These are phyloP conservation scores for Anthoceros angustus DNA, from an alignment of 225 moss, liverwort and hornwort species.

Conservation along the genomic window DNA sequence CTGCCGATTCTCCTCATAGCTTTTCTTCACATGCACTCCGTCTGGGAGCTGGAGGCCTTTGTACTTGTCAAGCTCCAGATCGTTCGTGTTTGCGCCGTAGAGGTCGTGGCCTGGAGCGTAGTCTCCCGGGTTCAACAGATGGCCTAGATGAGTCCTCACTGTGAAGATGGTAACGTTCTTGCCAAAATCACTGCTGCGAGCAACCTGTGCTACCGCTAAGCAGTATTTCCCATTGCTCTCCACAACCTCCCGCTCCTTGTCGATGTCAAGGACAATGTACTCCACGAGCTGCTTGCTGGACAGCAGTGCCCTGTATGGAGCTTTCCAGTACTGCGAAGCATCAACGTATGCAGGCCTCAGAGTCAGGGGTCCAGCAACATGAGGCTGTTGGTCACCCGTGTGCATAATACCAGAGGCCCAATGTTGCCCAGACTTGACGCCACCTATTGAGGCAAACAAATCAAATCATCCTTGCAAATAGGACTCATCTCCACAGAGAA, in stretches of 20 bases:
- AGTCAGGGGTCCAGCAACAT: slow-evolving; percentile 60
- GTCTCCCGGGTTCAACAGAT: slow-evolving; percentile 77
- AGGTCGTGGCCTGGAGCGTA: slow-evolving; percentile 82
- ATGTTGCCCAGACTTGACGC: slow-evolving; percentile 67
- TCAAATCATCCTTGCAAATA: slow-evolving; percentile 77
- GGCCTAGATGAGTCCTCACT: slow-evolving; percentile 69
- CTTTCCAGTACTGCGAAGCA: slow-evolving; percentile 77
- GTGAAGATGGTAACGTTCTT: slow-evolving; percentile 75
- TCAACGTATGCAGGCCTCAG: slow-evolving; percentile 65
- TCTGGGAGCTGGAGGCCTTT: slow-evolving; percentile 60
- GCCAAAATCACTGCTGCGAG: slow-evolving; percentile 75
- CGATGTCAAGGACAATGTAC: slow-evolving; percentile 74
- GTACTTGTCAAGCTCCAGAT: slow-evolving; percentile 70
- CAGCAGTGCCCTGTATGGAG: slow-evolving; percentile 64
- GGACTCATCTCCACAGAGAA: slow-evolving; percentile 97
- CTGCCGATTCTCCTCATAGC: slow-evolving; percentile 73
- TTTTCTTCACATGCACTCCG: slow-evolving; percentile 87
- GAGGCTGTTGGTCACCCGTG: slow-evolving; percentile 67
- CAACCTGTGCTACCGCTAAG: slow-evolving; percentile 72
- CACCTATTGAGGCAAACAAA: slow-evolving; percentile 77
- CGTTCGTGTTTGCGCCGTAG: slow-evolving; percentile 66
- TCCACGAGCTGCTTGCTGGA: slow-evolving; percentile 73
- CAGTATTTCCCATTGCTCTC: slow-evolving; percentile 22
- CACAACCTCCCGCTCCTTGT: slow-evolving; percentile 29
- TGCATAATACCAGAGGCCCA: slow-evolving; percentile 74